Conservation (phyloP, 2,329 filamentous ascomycete genomes). For the Cladosporium austrohemisphaericum region DNA sequence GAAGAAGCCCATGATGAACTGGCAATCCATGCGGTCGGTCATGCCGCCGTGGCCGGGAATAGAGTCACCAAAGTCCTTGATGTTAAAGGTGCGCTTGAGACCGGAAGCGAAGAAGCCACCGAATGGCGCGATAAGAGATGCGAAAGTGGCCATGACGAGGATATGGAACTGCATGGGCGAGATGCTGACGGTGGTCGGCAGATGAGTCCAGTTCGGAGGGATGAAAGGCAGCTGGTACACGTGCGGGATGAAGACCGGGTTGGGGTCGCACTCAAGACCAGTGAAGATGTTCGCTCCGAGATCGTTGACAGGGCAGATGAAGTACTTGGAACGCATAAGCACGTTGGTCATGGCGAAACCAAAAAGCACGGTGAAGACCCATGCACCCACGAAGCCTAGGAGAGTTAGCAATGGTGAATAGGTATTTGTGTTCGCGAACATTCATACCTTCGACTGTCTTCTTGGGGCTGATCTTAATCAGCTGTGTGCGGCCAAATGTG, state of each 20-base stretch:
- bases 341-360: slow-evolving; percentile 77
- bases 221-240: slow-evolving; percentile 63
- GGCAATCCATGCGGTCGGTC: slow-evolving; percentile 98
- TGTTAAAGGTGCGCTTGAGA: slow-evolving; percentile 97
- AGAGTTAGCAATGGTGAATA: background rate
- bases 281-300: slow-evolving; percentile 91
- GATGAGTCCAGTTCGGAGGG: slow-evolving; percentile 62
- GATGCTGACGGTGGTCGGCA: slow-evolving; percentile 68
- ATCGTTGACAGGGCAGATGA: slow-evolving; percentile 96
- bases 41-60: slow-evolving; percentile 97
- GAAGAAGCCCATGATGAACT: slow-evolving; percentile 99
- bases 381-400: slow-evolving; percentile 83
- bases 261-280: slow-evolving; percentile 82
- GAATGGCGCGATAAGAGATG: slow-evolving; percentile 93
- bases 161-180: slow-evolving; percentile 93
- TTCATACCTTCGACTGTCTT: slow-evolving; percentile 77
- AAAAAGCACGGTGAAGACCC: slow-evolving; percentile 90
- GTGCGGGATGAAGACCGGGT: slow-evolving; percentile 82
- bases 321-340: slow-evolving; percentile 89
- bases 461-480: slow-evolving; percentile 97
- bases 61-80: slow-evolving; percentile 98
- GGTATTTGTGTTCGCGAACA: background rate
- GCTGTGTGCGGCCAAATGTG: slow-evolving; percentile 89
- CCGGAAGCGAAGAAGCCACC: slow-evolving; percentile 98
- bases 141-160: slow-evolving; percentile 84